A percentile compares a stretch with the other conserved stretches of the same genome.
Conservation (phyloP, 768 basidiomycete genomes). For the Leccinum subtestaceum region DNA sequence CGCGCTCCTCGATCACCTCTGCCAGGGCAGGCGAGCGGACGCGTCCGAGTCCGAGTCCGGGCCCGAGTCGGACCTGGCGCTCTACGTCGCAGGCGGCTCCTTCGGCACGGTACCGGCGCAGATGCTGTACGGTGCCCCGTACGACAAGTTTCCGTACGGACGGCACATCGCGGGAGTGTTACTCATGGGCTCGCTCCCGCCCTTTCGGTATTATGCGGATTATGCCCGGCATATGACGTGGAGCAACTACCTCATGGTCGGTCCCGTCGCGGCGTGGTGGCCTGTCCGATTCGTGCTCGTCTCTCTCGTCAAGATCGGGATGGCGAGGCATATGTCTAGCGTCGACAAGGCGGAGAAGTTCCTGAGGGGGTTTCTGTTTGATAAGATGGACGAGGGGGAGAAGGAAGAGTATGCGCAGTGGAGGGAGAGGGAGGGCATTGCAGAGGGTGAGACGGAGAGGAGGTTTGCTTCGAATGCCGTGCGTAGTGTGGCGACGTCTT, state of each 20-base stretch:
- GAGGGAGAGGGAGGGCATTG: slow-evolving; percentile 38
- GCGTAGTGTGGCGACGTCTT: slow-evolving; percentile 47
- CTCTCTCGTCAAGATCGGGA: slow-evolving; percentile 30
- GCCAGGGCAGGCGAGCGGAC: background rate
- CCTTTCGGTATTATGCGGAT: slow-evolving; percentile 43
- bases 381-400: slow-evolving; percentile 39
- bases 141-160: slow-evolving; percentile 50
- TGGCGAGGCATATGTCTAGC: slow-evolving; percentile 38
- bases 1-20: slow-evolving; percentile 45
- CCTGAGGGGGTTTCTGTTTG: slow-evolving; percentile 38
- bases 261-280: slow-evolving; percentile 41
- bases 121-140: slow-evolving; percentile 52
- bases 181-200: slow-evolving; percentile 46
- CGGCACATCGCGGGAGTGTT: slow-evolving; percentile 45
- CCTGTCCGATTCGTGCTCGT: slow-evolving; percentile 38
- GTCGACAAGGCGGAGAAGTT: slow-evolving; percentile 42
- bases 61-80: slow-evolving; percentile 17
- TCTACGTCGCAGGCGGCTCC: slow-evolving; percentile 53
- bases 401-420: slow-evolving; percentile 37
- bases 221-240: slow-evolving; percentile 48
- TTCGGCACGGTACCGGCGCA: slow-evolving; percentile 55
- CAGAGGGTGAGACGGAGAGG: slow-evolving; percentile 44
- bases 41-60: background rate
- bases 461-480: slow-evolving; percentile 41
- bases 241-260: slow-evolving; percentile 44